Conservation (phyloP, 2,329 filamentous ascomycete genomes). For the Penicillium digitatum region DNA sequence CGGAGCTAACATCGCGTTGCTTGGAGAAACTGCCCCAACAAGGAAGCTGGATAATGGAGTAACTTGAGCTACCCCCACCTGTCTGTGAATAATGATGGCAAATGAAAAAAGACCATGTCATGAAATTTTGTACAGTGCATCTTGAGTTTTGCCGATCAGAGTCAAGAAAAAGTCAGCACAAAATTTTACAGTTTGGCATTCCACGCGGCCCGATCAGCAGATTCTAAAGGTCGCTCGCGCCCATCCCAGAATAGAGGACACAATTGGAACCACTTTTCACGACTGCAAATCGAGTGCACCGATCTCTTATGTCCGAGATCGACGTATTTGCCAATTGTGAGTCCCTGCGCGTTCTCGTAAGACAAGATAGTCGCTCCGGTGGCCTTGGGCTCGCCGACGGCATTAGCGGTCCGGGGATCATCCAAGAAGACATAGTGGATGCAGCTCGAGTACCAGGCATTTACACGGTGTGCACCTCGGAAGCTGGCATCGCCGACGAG, state of each 20-base stretch:
- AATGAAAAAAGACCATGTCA: not conserved
- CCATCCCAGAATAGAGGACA: conserved; percentile 51
- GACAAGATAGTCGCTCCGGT: conserved; percentile 66
- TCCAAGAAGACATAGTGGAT: conserved; percentile 60
- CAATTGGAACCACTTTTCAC: conserved; percentile 35
- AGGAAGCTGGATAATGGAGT: not conserved
- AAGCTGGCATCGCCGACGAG: conserved; percentile 56
- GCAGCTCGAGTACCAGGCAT: conserved; percentile 55
- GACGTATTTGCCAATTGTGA: conserved; percentile 67
- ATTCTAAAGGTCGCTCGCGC: conserved; percentile 42
- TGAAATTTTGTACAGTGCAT: conserved; percentile 5
- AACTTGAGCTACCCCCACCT: not conserved
- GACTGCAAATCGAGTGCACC: conserved; percentile 22
- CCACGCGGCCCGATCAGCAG: conserved; percentile 46
- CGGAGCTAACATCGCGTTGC: not conserved
- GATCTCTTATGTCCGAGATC: conserved; percentile 70
- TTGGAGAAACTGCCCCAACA: not conserved
- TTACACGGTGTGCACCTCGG: conserved; percentile 54
- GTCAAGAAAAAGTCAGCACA: not conserved
- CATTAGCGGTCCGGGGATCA: conserved; percentile 52
- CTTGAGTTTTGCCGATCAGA: not conserved
- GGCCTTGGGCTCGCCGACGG: conserved; percentile 65
- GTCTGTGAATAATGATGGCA: not conserved
- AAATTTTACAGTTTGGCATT: conserved; percentile 43
- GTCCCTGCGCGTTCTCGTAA: conserved; percentile 71